Evolutionary conservation across 768 basidiomycete genomes (phyloP).

Genomic region (Omphalotus guepiniiformis): DNA sequence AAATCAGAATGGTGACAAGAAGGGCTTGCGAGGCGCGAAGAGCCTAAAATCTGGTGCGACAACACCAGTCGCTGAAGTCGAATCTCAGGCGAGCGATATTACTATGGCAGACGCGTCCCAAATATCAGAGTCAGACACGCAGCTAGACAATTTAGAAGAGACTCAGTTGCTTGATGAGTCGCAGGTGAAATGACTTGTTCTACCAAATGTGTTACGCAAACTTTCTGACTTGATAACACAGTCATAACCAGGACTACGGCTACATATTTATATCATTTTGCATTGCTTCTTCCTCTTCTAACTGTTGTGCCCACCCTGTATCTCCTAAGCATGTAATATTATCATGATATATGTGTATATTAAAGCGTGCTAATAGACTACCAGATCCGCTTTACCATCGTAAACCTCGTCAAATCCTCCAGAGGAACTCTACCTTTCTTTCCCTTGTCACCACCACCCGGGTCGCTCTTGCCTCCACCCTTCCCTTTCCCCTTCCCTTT

Average conservation of each 20-base stretch:
- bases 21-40: slow-evolving; percentile 14
- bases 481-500: slow-evolving; percentile 20
- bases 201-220: no score
- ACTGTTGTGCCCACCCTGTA: no score
- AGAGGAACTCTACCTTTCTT: slow-evolving; percentile 65
- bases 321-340: no score
- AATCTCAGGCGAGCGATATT: slow-evolving; percentile 1
- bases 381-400: slow-evolving; percentile 94
- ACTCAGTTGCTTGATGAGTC: no score
- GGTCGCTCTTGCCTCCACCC: slow-evolving; percentile 19
- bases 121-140: slow-evolving; percentile 11
- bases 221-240: no score
- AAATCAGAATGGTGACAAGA: slow-evolving; percentile 24
- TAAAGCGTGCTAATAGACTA: no score
- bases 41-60: slow-evolving; percentile 2
- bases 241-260: no score
- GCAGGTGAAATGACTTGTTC: no score
- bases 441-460: slow-evolving; percentile 27
- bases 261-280: no score
- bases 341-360: no score
- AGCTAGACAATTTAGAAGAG: slow-evolving; percentile 1
- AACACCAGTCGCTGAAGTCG: background rate
- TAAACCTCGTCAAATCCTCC: slow-evolving; percentile 90
- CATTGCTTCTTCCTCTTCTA: no score
- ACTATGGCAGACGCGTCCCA: slow-evolving; percentile 26